Conservation (phyloP, 2,329 filamentous ascomycete species). For the Colletotrichum sp. region DNA sequence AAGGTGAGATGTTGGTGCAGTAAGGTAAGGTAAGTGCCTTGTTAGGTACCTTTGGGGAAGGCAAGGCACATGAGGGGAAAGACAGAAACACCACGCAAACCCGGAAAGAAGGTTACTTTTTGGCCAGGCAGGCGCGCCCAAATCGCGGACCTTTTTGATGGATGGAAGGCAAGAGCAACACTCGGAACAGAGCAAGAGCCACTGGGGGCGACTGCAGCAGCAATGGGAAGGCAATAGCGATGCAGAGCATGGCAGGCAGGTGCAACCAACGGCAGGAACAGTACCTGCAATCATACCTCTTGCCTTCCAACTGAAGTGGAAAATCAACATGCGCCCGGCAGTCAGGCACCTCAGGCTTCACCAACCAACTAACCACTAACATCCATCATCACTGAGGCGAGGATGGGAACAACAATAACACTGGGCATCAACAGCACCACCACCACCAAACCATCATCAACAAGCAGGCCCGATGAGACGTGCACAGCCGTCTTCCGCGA, state of each 20-base stretch:
- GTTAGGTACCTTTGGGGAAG: neutral
- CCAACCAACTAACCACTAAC: neutral
- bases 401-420: neutral
- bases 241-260: neutral
- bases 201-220: neutral
- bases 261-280: neutral
- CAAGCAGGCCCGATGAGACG: neutral
- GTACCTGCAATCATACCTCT: neutral
- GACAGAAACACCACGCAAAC: neutral
- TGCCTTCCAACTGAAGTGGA: neutral
- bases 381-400: neutral
- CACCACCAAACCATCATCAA: neutral
- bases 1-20: neutral
- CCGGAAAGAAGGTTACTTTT: neutral
- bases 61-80: neutral
- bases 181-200: neutral
- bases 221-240: neutral
- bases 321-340: neutral
- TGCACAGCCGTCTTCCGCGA: constrained; percentile 16
- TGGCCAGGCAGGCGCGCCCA: neutral
- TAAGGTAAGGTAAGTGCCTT: neutral
- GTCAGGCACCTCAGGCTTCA: neutral
- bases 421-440: neutral
- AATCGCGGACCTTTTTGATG: neutral
- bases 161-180: neutral